Base-by-base conservation (phyloP, 2,329 filamentous ascomycete genomes). In the Nigrospora osmanthi region DNA sequence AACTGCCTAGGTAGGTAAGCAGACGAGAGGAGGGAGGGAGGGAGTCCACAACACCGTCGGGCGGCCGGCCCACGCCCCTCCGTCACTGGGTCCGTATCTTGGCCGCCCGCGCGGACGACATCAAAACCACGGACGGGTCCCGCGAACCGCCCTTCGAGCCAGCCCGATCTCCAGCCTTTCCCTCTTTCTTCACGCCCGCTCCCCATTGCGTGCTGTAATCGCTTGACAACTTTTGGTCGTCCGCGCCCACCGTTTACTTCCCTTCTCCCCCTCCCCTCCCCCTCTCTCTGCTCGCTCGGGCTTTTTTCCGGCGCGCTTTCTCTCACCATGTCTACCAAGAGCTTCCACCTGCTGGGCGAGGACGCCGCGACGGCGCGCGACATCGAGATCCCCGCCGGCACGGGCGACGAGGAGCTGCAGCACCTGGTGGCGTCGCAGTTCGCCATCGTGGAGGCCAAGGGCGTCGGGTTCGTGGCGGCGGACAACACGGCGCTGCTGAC, bases 311-410 rank as follows among this genome's bases (percentile, higher is more conserved):
- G 38, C 23, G 16, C 30, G 28, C 35, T 11, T 34, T 35, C 28
- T 23, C 16, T 34, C n/a, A 52, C 23, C 33, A 69, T 70, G 63
- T 53, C 61, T 32, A 57, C 58, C 35, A 63, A 66, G 54, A 54
- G 57, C 35, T 72, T 72, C 43, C 62, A 69, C 45, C 64, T 72
- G 16, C 50, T 68, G 42, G 69, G 70, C 14, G 66, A 72, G 42
- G 58, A 61, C 47, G 52, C 59, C 37, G 61, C 61, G 11, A 60
- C 55, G 12, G 59, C 61, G n/a, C 58, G 48, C 44, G 60, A 64
- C 7, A 60, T 72, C 35, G 65, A 67, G 9, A 40, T 71, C 4
- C 54, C 62, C n/a, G 38, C 55, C 6, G 54, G 59, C 2, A 45
- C 55, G n/a, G 61, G 68, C 35, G 55, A 62, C 19, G 62, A 68